Evolutionary conservation across 495 filamentous ascomycete genomes (phyloP).

Genomic region (Clohesyomyces aquaticus): DNA sequence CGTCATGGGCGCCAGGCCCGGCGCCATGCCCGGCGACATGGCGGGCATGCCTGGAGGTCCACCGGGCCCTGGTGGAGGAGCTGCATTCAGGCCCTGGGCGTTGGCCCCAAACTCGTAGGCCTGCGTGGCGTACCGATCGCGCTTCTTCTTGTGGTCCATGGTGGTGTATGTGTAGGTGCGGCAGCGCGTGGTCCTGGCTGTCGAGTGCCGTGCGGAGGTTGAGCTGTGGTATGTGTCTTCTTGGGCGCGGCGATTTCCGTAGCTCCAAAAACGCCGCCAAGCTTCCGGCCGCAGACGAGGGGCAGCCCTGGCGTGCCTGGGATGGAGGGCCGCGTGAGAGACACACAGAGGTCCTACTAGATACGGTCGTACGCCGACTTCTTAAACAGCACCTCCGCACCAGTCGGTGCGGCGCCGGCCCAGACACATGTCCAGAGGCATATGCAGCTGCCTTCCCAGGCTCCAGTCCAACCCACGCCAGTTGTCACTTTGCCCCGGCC

Average conservation of each 20-base stretch:
- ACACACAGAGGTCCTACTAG: too few species aligned
- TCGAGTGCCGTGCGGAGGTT: slow-evolving; percentile 14
- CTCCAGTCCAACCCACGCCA: too few species aligned
- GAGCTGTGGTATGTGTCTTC: slow-evolving; percentile 30
- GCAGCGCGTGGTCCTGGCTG: slow-evolving; percentile 3
- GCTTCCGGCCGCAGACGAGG: not conserved
- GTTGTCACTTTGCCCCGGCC: too few species aligned
- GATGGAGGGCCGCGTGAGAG: too few species aligned
- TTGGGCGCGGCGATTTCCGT: slow-evolving; percentile 28
- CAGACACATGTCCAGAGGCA: too few species aligned
- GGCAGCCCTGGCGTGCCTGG: too few species aligned
- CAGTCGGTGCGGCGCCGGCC: too few species aligned
- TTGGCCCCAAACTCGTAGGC: slow-evolving; percentile 97
- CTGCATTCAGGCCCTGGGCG: slow-evolving; percentile 48
- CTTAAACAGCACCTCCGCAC: too few species aligned
- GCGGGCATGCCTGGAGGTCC: slow-evolving; percentile 29
- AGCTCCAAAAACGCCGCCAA: slow-evolving; percentile 6
- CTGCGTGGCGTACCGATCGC: slow-evolving; percentile 81
- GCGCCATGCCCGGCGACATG: slow-evolving; percentile 6
- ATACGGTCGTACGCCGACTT: too few species aligned
- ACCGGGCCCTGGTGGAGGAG: slow-evolving; percentile 28
- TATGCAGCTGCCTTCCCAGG: too few species aligned
- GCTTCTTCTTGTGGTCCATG: slow-evolving; percentile 70
- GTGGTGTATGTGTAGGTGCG: slow-evolving; percentile 2
- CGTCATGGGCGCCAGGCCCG: slow-evolving; percentile 12